Base-by-base conservation (phyloP, 805 yeast genomes). In the Kazachstania africana region DNA sequence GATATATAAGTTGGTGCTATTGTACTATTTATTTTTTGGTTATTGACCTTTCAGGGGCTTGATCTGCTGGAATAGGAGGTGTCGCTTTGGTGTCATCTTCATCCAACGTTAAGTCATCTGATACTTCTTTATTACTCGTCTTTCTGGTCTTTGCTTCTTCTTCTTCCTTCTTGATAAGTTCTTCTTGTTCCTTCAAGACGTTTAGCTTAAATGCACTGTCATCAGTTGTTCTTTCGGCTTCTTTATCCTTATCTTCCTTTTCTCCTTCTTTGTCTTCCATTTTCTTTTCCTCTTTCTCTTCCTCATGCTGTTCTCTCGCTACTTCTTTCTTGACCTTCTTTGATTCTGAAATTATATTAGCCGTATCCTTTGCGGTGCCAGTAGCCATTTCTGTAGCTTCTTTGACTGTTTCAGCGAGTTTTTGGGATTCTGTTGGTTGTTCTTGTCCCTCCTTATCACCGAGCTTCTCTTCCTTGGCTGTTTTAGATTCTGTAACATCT, bases 91-190 rank as follows among this genome's bases (percentile, higher is more conserved):
- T 63, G 21, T 53, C 57, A 25, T 61, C 63, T 36, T 61, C 66
- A 33, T 60, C 42, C 13, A 52, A 49, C 25, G 59, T 59, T 33
- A 52, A 57, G 36, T 62, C 67, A n/a, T 29, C 28, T 20, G 48
- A 52, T 23, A 38, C 43, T 24, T 31, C 44, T 8, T 35, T 33
- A 24, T 28, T 33, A 37, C 55, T 44, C 33, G n/a, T n/a, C n/a
- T n/a, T n/a, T n/a, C n/a, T n/a, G n/a, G n/a, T n/a, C n/a, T n/a
- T n/a, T n/a, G 36, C 35, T 53, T 87, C 82, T 51, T 72, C 70
- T 58, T 73, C 76, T 60, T 88, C 98, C 53, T 80, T 84, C 60
- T 82, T 72, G 55, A 88, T 88, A 49, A 80, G 58, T 43, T 74
- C 78, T 56, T 79, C 84, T 62, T 79, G 91, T 56, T 79, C 91